phyloP scores from a whole-genome alignment of 495 filamentous ascomycete genomes.

The Penicillium atrosanguineum region DNA sequence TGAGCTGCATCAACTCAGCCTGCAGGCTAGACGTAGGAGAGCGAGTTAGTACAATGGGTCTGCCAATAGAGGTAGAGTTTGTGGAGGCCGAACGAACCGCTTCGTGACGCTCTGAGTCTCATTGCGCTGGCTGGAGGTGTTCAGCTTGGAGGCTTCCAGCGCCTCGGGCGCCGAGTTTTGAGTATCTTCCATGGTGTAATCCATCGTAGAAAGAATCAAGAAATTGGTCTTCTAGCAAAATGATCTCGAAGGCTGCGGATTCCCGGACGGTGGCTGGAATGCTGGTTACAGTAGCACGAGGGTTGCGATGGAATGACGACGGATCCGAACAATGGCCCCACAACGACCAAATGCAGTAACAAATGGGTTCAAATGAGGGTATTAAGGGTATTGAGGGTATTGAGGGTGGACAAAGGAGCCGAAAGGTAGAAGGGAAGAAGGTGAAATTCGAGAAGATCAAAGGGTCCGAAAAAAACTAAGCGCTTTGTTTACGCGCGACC shows the following conservation, averaged over 20 bases:
- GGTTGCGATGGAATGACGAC: slow-evolving; percentile 44
- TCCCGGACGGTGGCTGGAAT: slow-evolving; percentile 23
- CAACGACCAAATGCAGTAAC: slow-evolving; percentile 15
- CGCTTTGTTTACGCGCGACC: slow-evolving; percentile 15
- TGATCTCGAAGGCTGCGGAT: slow-evolving; percentile 16
- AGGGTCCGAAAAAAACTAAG: neutral
- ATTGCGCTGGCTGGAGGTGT: slow-evolving; percentile 49
- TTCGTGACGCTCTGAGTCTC: slow-evolving; percentile 77
- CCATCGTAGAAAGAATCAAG: slow-evolving; percentile 42
- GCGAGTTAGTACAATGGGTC: slow-evolving; percentile 4
- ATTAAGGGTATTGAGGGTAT: neutral
- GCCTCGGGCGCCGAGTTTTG: slow-evolving; percentile 69
- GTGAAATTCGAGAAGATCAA: slow-evolving; percentile 2
- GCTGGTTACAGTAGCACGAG: slow-evolving; percentile 30
- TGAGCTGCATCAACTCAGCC: slow-evolving; percentile 95
- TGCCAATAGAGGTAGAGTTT: neutral
- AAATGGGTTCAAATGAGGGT: slow-evolving; percentile 5
- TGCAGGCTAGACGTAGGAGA: slow-evolving; percentile 65
- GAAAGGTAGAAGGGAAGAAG: slow-evolving; percentile 2
- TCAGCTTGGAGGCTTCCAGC: slow-evolving; percentile 58
- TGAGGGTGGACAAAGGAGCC: neutral
- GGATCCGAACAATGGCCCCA: slow-evolving; percentile 35
- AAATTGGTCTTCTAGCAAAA: slow-evolving; percentile 1
- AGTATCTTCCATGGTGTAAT: slow-evolving; percentile 66
- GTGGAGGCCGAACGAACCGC: slow-evolving; percentile 51